These are phyloP conservation scores for Apocynum venetum DNA, from an alignment of 257 asterid species.

Conservation along the genomic window DNA sequence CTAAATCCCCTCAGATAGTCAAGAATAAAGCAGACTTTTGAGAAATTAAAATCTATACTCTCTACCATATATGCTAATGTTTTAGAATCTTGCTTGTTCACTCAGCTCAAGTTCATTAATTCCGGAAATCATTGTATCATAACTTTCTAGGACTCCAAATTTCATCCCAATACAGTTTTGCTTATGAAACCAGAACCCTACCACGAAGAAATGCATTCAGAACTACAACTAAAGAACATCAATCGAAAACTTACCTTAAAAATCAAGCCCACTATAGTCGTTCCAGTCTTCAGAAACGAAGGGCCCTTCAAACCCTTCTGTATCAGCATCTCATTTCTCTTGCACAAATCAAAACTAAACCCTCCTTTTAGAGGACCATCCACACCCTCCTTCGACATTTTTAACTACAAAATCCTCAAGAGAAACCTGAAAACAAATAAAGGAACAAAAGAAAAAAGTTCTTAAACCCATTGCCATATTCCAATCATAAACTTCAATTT, in stretches of 20 bases:
- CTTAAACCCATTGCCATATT: background rate
- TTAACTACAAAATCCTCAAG: background rate
- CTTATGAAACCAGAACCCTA: no score
- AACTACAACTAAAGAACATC: background rate
- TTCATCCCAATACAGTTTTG: background rate
- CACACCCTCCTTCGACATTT: conserved; percentile 21
- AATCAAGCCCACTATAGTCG: conserved; percentile 86
- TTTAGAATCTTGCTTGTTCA: no score
- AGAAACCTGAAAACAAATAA: background rate
- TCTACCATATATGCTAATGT: background rate
- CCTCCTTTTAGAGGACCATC: conserved; percentile 58
- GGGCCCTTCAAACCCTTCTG: conserved; percentile 65
- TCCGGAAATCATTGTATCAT: background rate
- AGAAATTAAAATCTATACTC: background rate
- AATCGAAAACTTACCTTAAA: conserved; percentile 46
- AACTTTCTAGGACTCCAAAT: background rate
- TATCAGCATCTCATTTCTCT: conserved; percentile 76
- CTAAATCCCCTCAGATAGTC: no score
- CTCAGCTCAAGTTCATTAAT: background rate
- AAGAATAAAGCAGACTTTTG: background rate
- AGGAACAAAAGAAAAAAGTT: background rate
- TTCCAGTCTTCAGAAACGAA: conserved; percentile 84
- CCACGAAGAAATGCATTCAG: background rate
- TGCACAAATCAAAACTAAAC: conserved; percentile 77
- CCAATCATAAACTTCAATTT: background rate